phyloP scores from a whole-genome alignment of 768 basidiomycete species.

The Mycena pura region DNA sequence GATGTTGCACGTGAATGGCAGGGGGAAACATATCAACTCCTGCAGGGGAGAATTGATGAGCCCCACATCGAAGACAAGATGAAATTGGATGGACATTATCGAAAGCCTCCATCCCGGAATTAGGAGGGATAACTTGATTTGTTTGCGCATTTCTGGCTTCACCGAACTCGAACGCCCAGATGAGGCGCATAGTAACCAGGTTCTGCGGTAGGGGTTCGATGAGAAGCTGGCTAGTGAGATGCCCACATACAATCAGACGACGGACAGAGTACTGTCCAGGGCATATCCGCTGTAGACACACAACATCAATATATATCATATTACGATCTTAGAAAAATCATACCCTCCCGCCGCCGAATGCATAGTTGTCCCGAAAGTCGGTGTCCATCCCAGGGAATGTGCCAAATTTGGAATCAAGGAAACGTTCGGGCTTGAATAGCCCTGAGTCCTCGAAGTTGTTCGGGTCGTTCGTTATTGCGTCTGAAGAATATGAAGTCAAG shows the following conservation, averaged over 20 bases:
- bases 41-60: no score
- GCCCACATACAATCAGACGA: constrained; percentile 16
- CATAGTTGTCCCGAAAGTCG: constrained; percentile 20
- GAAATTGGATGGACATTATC: no score
- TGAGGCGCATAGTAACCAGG: constrained; percentile 28
- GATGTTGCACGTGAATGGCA: no score
- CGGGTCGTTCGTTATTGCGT: constrained; percentile 27
- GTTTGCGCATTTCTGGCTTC: no score
- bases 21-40: no score
- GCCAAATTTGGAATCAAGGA: constrained; percentile 18
- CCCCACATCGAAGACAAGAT: no score
- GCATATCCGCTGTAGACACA: constrained; percentile 25
- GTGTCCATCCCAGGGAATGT: constrained; percentile 24
- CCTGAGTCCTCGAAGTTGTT: constrained; percentile 27
- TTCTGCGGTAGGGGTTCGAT: not conserved
- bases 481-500: not conserved
- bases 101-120: no score
- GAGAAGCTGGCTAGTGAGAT: constrained; percentile 2
- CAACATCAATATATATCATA: not conserved
- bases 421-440: constrained; percentile 28
- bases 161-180: constrained; percentile 37
- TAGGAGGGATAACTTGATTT: no score
- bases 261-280: constrained; percentile 21
- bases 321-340: no score
- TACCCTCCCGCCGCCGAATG: constrained; percentile 27